Percentiles rank a stretch among this genome's conserved stretches.
These are phyloP conservation scores for Tetrahymena elliotti DNA, from an alignment of 73 alveolate species.

Conservation along the genomic window DNA sequence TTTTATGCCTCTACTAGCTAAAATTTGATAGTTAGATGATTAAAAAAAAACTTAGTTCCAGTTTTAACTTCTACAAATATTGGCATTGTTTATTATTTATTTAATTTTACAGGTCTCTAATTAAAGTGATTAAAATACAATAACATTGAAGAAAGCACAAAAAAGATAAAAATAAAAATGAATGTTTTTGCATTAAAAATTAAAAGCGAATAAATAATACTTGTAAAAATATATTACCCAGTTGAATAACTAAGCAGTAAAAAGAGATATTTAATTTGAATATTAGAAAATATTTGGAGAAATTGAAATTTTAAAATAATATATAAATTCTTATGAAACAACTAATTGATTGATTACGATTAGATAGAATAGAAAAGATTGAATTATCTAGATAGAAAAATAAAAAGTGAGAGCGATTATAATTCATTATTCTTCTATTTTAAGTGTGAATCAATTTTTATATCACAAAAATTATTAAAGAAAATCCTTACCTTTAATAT, in stretches of 20 bases:
- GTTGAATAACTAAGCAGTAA: not conserved
- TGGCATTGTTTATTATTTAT: too few relatives aligned
- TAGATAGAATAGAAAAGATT: not conserved
- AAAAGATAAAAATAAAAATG: too few relatives aligned
- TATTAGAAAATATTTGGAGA: not conserved
- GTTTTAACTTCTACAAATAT: too few relatives aligned
- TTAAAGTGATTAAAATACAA: too few relatives aligned
- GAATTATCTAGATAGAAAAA: not conserved
- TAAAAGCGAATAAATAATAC: not conserved
- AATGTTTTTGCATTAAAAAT: not conserved
- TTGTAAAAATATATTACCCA: too few relatives aligned
- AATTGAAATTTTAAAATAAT: not conserved
- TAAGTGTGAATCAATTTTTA: not conserved
- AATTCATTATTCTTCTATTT: not conserved
- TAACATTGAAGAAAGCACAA: too few relatives aligned
- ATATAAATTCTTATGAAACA: not conserved
- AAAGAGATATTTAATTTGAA: too few relatives aligned
- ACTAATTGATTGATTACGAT: not conserved
- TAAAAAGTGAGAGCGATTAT: not conserved
- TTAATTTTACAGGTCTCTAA: too few relatives aligned
- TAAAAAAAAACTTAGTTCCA: too few relatives aligned
- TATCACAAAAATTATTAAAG: not conserved
- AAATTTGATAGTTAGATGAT: too few relatives aligned
- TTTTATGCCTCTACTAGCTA: too few relatives aligned
- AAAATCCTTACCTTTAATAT: not conserved